These are phyloP conservation scores for Scheffersomyces insectosa DNA, from an alignment of 1,139 yeast genomes.

Conservation along the genomic window DNA sequence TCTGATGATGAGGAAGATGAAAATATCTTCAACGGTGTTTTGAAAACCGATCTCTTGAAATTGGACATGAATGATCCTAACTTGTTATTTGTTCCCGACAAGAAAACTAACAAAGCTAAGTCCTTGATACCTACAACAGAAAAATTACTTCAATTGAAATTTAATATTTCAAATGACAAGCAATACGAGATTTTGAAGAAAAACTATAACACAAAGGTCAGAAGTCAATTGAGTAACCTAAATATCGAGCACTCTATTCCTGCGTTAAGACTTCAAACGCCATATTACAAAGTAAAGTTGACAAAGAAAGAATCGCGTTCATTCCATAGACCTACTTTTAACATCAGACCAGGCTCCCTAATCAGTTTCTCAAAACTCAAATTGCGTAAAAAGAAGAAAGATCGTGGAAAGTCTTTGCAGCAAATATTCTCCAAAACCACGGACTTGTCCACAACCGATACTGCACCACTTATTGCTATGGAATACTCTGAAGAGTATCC, in stretches of 20 bases:
- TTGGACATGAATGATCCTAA: constrained; percentile 89
- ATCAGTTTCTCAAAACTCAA: constrained; percentile 77
- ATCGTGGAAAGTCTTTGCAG: constrained; percentile 76
- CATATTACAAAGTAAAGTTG: constrained; percentile 82
- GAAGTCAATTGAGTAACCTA: constrained; percentile 90
- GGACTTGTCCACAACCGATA: constrained; percentile 83
- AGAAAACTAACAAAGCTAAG: constrained; percentile 22
- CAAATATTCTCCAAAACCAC: constrained; percentile 71
- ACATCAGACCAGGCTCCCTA: constrained; percentile 73
- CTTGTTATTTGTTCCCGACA: constrained; percentile 61
- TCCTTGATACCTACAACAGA: constrained; percentile 52
- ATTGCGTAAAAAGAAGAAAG: constrained; percentile 84
- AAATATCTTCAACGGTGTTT: constrained; percentile 72
- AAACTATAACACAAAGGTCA: constrained; percentile 86
- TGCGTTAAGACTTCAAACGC: constrained; percentile 83
- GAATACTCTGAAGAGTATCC: constrained; percentile 95
- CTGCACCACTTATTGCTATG: constrained; percentile 72
- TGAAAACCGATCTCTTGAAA: constrained; percentile 46
- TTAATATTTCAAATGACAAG: constrained; percentile 84
- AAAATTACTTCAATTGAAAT: constrained; percentile 51
- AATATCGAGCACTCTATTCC: constrained; percentile 91
- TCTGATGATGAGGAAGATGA: constrained; percentile 65
- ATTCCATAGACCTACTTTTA: constrained; percentile 79
- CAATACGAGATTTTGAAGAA: constrained; percentile 81
- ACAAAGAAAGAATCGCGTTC: constrained; percentile 70